A percentile compares a stretch with the other conserved stretches of the same genome.
phyloP scores from a whole-genome alignment of 2,329 filamentous ascomycete genomes.

The Xylariales sp. region DNA sequence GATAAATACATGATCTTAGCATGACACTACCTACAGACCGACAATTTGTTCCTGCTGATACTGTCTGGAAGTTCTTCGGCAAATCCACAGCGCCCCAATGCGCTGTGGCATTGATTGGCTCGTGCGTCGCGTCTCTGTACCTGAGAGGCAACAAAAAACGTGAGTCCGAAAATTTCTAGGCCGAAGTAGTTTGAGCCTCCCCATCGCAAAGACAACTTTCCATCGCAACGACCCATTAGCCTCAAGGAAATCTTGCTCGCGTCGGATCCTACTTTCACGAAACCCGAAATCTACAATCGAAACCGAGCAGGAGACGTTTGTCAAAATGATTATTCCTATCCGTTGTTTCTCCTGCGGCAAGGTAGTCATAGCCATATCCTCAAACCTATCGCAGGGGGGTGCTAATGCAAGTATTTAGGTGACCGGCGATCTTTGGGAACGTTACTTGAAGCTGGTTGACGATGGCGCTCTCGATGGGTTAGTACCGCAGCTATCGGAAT shows the following conservation, averaged over 20 bases:
- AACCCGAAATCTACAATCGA: background rate
- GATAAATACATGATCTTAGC: too few species aligned
- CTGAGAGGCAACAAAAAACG: too few species aligned
- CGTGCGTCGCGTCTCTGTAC: too few species aligned
- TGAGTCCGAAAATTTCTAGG: too few species aligned
- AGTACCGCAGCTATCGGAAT: slow-evolving; percentile 28
- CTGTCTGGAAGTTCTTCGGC: background rate
- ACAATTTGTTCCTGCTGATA: too few species aligned
- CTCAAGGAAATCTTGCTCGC: too few species aligned
- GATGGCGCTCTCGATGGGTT: slow-evolving; percentile 72
- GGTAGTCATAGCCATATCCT: slow-evolving; percentile 49
- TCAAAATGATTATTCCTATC: slow-evolving; percentile 94
- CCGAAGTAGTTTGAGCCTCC: too few species aligned
- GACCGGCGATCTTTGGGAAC: slow-evolving; percentile 95
- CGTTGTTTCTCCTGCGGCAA: slow-evolving; percentile 99
- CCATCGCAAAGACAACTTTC: too few species aligned
- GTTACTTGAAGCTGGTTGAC: slow-evolving; percentile 84
- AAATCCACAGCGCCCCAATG: background rate
- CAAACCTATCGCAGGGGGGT: slow-evolving; percentile 2
- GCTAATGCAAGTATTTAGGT: slow-evolving; percentile 55
- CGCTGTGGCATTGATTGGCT: slow-evolving; percentile 5
- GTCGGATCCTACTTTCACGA: too few species aligned
- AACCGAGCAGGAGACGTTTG: slow-evolving; percentile 4
- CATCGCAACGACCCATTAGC: too few species aligned
- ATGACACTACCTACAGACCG: too few species aligned